Percentiles rank a stretch among this genome's conserved stretches.
These are phyloP conservation scores for Mesotaenium endlicherianum DNA, from an alignment of 139 green algal species.

Conservation along the genomic window DNA sequence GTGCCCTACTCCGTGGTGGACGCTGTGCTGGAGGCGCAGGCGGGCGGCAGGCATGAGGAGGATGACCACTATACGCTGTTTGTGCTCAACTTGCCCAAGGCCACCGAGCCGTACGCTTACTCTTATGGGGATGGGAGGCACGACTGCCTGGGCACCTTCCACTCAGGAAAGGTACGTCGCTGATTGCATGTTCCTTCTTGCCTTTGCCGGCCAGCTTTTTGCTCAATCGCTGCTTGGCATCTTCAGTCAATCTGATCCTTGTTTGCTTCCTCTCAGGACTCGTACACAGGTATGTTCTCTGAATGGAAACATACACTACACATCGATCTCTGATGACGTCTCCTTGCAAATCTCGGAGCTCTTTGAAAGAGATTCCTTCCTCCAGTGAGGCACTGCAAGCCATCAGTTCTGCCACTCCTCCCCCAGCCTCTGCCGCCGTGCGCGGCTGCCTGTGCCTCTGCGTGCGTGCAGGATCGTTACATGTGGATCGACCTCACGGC, in stretches of 20 bases:
- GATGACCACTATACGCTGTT: slow-evolving; percentile 4
- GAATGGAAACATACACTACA: background rate
- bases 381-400: background rate
- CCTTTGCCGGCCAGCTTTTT: background rate
- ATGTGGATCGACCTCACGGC: slow-evolving; percentile 43
- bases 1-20: background rate
- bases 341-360: background rate
- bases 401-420: background rate
- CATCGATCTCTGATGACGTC: background rate
- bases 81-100: background rate
- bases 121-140: background rate
- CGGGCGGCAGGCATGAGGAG: background rate
- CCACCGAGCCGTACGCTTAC: background rate
- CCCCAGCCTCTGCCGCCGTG: background rate
- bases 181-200: background rate
- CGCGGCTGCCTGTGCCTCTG: background rate
- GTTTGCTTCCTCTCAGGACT: background rate
- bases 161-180: background rate
- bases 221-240: background rate
- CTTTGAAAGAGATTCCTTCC: background rate
- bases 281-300: too few relatives aligned
- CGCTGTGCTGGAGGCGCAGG: background rate
- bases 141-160: background rate
- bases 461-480: slow-evolving; percentile 14
- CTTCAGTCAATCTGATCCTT: background rate